phyloP scores from a whole-genome alignment of 345 rosid species.

The thale cress (Arabidopsis thaliana) region TAIR10.1 NC_003074.8:6313501-6314000 shows the following conservation, averaged over 20 bases:
- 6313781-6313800: slow-evolving; percentile 41
- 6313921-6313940: slow-evolving; percentile 39
- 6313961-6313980: slow-evolving; percentile 76
- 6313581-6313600: slow-evolving; percentile 63
- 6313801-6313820: slow-evolving; percentile 60
- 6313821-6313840: slow-evolving; percentile 53
- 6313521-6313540: slow-evolving; percentile 33
- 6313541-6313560: neutral
- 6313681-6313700: slow-evolving; percentile 49
- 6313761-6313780: slow-evolving; percentile 45
- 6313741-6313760: slow-evolving; percentile 45
- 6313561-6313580: slow-evolving; percentile 55
- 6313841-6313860: slow-evolving; percentile 28
- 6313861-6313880: slow-evolving; percentile 14
- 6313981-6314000: slow-evolving; percentile 83
- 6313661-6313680: slow-evolving; percentile 49
- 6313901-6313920: slow-evolving; percentile 42
- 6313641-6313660: slow-evolving; percentile 48
- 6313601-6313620: slow-evolving; percentile 66
- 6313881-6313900: slow-evolving; percentile 33
- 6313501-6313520: slow-evolving; percentile 43
- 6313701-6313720: slow-evolving; percentile 43
- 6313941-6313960: slow-evolving; percentile 54
- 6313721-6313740: slow-evolving; percentile 51
- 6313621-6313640: slow-evolving; percentile 57